Evolutionary conservation across 2,329 filamentous ascomycete species (phyloP).

Genomic region (Colletotrichum ledebouriae): DNA sequence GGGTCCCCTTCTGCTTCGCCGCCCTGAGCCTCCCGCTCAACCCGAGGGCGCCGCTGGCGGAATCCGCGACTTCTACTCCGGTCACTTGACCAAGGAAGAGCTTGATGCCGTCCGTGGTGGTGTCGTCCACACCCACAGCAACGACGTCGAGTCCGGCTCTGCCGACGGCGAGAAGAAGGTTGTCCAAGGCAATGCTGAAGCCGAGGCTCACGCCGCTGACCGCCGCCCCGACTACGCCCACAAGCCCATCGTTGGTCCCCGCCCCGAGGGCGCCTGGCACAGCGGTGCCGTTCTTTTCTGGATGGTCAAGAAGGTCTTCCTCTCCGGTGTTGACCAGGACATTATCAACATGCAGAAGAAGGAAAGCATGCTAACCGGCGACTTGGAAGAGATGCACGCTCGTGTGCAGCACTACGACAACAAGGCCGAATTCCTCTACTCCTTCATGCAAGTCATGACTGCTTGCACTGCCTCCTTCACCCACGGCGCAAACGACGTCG

Average conservation of each 20-base stretch:
- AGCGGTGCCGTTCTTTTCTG: slow-evolving; percentile 54
- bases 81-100: slow-evolving; percentile 62
- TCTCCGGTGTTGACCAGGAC: slow-evolving; percentile 58
- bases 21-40: slow-evolving; percentile 50
- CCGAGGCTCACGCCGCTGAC: slow-evolving; percentile 34
- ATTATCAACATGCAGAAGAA: slow-evolving; percentile 49
- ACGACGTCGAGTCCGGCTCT: slow-evolving; percentile 46
- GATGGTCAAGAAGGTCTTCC: slow-evolving; percentile 55
- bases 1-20: slow-evolving; percentile 62
- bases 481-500: slow-evolving; percentile 76
- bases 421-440: slow-evolving; percentile 71
- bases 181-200: slow-evolving; percentile 45
- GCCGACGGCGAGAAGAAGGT: slow-evolving; percentile 49
- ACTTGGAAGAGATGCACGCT: slow-evolving; percentile 68
- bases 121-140: slow-evolving; percentile 18
- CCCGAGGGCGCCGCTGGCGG: slow-evolving; percentile 53
- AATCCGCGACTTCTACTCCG: slow-evolving; percentile 65
- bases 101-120: slow-evolving; percentile 53
- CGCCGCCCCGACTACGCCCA: slow-evolving; percentile 9
- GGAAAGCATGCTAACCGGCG: slow-evolving; percentile 61
- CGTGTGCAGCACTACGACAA: slow-evolving; percentile 73
- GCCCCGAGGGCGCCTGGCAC: slow-evolving; percentile 56
- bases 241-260: slow-evolving; percentile 50
- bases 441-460: slow-evolving; percentile 71
- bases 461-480: slow-evolving; percentile 74